Evolutionary conservation across 805 yeast genomes (phyloP).

Genomic region (Ogataea neopini): DNA sequence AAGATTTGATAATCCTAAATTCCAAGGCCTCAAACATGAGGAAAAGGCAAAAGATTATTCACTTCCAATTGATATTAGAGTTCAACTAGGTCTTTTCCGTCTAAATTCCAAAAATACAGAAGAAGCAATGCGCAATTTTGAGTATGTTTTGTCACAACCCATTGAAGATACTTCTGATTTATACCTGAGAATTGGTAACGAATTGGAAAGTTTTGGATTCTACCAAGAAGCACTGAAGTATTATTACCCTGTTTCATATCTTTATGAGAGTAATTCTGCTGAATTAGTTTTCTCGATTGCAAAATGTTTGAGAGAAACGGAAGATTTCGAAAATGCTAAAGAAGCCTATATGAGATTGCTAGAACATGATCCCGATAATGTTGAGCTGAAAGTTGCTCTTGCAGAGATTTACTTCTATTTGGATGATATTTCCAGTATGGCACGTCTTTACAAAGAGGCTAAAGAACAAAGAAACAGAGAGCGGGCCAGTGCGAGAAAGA

Average conservation of each 20-base stretch:
- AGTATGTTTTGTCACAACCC: slow-evolving; percentile 51
- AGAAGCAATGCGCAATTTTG: slow-evolving; percentile 76
- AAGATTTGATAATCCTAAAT: slow-evolving; percentile 49
- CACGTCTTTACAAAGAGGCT: slow-evolving; percentile 54
- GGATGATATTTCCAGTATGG: slow-evolving; percentile 60
- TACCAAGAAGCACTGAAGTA: slow-evolving; percentile 76
- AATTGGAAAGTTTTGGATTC: slow-evolving; percentile 65
- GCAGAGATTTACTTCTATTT: slow-evolving; percentile 79
- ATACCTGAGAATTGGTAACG: slow-evolving; percentile 72
- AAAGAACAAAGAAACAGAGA: slow-evolving; percentile 39
- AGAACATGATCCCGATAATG: slow-evolving; percentile 56
- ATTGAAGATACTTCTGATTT: slow-evolving; percentile 70
- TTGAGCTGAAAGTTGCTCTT: slow-evolving; percentile 73
- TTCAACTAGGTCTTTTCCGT: slow-evolving; percentile 75
- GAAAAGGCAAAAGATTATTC: slow-evolving; percentile 45
- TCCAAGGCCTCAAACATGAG: slow-evolving; percentile 40
- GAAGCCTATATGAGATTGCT: slow-evolving; percentile 56
- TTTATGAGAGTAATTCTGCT: slow-evolving; percentile 51
- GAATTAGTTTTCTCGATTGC: slow-evolving; percentile 66
- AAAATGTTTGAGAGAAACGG: slow-evolving; percentile 73
- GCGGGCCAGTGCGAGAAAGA: slow-evolving; percentile 31
- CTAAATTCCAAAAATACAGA: slow-evolving; percentile 59
- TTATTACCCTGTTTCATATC: slow-evolving; percentile 54
- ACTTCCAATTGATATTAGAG: slow-evolving; percentile 85
- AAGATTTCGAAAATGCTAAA: slow-evolving; percentile 65